A percentile compares a stretch with the other conserved stretches of the same genome.
Evolutionary conservation across 352 stramenopile genomes (phyloP).

Genomic region (Globisporangium cederbergense): DNA sequence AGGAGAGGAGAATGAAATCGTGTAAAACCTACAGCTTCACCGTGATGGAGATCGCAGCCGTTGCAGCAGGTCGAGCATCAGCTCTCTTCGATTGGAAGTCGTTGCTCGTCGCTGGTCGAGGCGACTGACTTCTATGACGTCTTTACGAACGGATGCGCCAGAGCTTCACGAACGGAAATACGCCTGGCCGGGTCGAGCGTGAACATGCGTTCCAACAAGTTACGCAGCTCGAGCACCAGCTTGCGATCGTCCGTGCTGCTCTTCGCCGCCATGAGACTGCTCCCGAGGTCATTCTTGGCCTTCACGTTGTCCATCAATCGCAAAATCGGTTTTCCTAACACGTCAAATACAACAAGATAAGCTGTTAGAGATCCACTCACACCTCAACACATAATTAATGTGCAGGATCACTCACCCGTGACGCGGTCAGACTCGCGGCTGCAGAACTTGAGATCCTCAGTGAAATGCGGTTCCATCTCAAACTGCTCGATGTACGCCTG

Average conservation of each 20-base stretch:
- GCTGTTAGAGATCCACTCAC: background rate
- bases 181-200: constrained; percentile 77
- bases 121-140: constrained; percentile 4
- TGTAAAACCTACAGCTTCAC: constrained; percentile 17
- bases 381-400: background rate
- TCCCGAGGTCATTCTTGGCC: constrained; percentile 50
- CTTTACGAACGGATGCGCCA: constrained; percentile 81
- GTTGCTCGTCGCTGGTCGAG: background rate
- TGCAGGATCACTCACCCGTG: constrained; percentile 41
- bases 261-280: constrained; percentile 54
- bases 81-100: background rate
- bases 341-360: constrained; percentile 1
- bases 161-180: constrained; percentile 67
- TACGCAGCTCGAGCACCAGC: constrained; percentile 57
- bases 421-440: constrained; percentile 80
- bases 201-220: constrained; percentile 84
- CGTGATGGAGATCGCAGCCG: background rate
- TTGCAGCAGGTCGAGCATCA: background rate
- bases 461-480: constrained; percentile 85
- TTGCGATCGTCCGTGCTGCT: constrained; percentile 65
- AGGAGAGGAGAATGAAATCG: background rate
- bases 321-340: constrained; percentile 62
- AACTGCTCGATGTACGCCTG: constrained; percentile 77
- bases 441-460: constrained; percentile 82
- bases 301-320: constrained; percentile 72